Base-by-base conservation (phyloP, 1,284 basidiomycete species). In the Austroboletus rostrupii region DNA sequence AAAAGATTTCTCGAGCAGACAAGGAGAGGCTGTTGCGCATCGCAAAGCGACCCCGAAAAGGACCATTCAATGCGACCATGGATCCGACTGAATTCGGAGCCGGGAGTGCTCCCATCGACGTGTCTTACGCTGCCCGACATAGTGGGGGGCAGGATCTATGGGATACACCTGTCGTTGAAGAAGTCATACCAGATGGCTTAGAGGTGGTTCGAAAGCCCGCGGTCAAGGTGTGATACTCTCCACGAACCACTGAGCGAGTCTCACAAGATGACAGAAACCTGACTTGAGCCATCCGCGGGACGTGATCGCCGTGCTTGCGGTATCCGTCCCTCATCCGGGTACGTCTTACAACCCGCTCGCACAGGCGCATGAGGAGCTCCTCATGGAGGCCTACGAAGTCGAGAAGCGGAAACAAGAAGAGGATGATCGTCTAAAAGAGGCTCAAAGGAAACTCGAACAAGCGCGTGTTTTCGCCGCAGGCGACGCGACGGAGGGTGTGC, bases 311-410 rank as follows among this genome's bases (percentile, higher is more conserved):
- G 55, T 85, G 0, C 80, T 86, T 5, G 86, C 90, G 0, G 78
- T 95, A 2, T 68, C 79, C 1, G 68, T 81, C 7, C 96, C 96
- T 0, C 90, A 92, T 57, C 83, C 85, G 26, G 96, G 96, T 17
- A 80, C 86, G 7, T 95, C 92, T n/a, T 98, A 99, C 70, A 98
- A 98, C 67, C 96, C 96, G 0, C 81, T 85, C 0, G 82, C 80
- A 14, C 77, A 80, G 10, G 81, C 86, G 1, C 92, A 97, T 65
- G 80, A 85, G 50, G 81, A 82, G 41, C 80, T 97, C 3, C 69
- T 99, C 16, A 72, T 79, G 13, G 64, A 78, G 43, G 95, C 93
- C 0, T 78, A 85, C 53, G 77, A 84, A 50, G 71, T 79, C 28
- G 94, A 92, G 64, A 77, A 78, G 54, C 76, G 74, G 43, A 75